Conservation (phyloP, 495 filamentous ascomycete species). For the Aspergillus cristatus region DNA sequence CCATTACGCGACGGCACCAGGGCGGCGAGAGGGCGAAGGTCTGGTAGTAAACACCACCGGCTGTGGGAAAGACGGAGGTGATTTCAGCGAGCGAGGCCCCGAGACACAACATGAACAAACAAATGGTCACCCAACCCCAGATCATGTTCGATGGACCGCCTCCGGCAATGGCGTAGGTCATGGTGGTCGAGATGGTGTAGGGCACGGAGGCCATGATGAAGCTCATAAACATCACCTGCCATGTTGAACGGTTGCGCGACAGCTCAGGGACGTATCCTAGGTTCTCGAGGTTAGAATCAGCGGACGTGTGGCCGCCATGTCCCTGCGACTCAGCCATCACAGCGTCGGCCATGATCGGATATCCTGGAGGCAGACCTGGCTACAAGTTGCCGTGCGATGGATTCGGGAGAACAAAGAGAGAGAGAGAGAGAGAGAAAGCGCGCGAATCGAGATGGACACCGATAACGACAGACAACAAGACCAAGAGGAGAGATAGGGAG, state of each 20-base stretch:
- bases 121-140: slow-evolving; percentile 53
- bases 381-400: too few species aligned
- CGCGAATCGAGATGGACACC: too few species aligned
- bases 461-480: too few species aligned
- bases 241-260: slow-evolving; percentile 43
- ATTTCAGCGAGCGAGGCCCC: slow-evolving; percentile 59
- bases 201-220: slow-evolving; percentile 44
- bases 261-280: slow-evolving; percentile 50
- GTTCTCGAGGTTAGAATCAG: slow-evolving; percentile 15
- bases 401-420: too few species aligned
- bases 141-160: slow-evolving; percentile 51
- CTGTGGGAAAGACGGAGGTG: slow-evolving; percentile 55
- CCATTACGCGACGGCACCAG: slow-evolving; percentile 46
- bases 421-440: too few species aligned
- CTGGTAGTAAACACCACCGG: slow-evolving; percentile 57
- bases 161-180: slow-evolving; percentile 49
- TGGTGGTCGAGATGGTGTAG: slow-evolving; percentile 53
- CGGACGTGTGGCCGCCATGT: slow-evolving; percentile 3
- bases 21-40: slow-evolving; percentile 41
- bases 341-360: too few species aligned
- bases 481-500: too few species aligned
- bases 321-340: too few species aligned
- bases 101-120: slow-evolving; percentile 52
- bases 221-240: slow-evolving; percentile 21
- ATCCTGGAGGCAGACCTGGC: too few species aligned